These are phyloP conservation scores for Dissophora globulifera DNA, from an alignment of 192 early-diverging fungal genomes.

Conservation along the genomic window DNA sequence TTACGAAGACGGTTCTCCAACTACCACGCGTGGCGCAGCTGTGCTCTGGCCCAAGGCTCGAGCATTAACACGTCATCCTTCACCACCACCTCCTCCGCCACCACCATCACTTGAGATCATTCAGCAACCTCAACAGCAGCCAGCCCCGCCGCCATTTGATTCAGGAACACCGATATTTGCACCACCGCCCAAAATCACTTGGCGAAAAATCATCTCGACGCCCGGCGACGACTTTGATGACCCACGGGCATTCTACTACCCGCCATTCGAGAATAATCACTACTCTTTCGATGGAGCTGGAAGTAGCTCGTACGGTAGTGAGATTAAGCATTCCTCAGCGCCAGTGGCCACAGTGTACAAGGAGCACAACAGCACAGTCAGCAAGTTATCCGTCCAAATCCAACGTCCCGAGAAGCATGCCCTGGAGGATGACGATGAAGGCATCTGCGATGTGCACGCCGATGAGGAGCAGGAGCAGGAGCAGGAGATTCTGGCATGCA, in stretches of 20 bases:
- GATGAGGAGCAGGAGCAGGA: not conserved
- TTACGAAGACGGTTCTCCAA: not conserved
- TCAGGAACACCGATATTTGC: too few species aligned
- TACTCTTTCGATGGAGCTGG: not conserved
- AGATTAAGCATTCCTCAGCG: not conserved
- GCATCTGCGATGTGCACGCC: not conserved
- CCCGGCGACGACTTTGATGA: too few species aligned
- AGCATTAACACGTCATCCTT: not conserved
- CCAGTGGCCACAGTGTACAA: not conserved
- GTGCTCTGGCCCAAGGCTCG: not conserved
- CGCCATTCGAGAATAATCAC: not conserved
- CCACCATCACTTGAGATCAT: too few species aligned
- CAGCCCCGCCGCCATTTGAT: too few species aligned
- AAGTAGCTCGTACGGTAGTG: constrained; percentile 3
- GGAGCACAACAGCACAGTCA: not conserved
- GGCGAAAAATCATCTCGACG: too few species aligned
- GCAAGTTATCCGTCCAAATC: not conserved
- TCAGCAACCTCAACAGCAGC: too few species aligned
- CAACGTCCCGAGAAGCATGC: not conserved
- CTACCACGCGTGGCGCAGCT: not conserved
- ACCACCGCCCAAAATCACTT: too few species aligned
- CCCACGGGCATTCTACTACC: not conserved
- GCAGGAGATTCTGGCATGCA: not conserved
- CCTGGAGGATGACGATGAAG: constrained; percentile 1
- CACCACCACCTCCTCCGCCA: not conserved